phyloP scores from a whole-genome alignment of 2,329 filamentous ascomycete genomes.

The Alternaria postmessia region DNA sequence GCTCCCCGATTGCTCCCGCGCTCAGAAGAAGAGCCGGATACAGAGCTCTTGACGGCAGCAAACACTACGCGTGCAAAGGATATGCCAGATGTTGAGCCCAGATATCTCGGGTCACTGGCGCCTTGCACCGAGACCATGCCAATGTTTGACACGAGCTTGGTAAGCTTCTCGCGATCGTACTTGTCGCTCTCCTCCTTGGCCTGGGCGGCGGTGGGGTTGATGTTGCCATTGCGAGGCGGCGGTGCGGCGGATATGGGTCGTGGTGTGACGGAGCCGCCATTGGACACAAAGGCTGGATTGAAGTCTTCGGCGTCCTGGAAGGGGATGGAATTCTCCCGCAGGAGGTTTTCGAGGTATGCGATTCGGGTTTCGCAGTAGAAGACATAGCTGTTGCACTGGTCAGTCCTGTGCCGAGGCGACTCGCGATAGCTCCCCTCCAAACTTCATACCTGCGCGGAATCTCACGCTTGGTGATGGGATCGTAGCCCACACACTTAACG shows the following conservation, averaged over 20 bases:
- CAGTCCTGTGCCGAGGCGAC: constrained; percentile 10
- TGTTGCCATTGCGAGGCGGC: constrained; percentile 34
- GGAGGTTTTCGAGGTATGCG: constrained; percentile 79
- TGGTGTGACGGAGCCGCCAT: constrained; percentile 39
- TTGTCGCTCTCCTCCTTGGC: constrained; percentile 54
- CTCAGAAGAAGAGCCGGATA: constrained; percentile 65
- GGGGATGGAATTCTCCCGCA: constrained; percentile 72
- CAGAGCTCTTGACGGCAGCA: constrained; percentile 85
- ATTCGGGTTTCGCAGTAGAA: constrained; percentile 92
- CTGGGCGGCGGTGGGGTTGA: constrained; percentile 24
- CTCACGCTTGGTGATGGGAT: constrained; percentile 94
- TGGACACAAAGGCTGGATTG: constrained; percentile 52
- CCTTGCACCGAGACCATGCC: constrained; percentile 81
- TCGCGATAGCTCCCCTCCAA: constrained; percentile 1
- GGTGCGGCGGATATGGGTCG: constrained; percentile 16
- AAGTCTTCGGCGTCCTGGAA: constrained; percentile 77
- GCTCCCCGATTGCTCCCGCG: constrained; percentile 68
- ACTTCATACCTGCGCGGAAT: constrained; percentile 73
- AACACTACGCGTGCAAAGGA: constrained; percentile 95
- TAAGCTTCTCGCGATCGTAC: constrained; percentile 68
- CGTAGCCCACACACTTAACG: constrained; percentile 91
- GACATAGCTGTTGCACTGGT: constrained; percentile 71
- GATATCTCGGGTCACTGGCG: constrained; percentile 78
- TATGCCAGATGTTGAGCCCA: constrained; percentile 87
- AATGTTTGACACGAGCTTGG: constrained; percentile 73